Evolutionary conservation across 1,284 basidiomycete genomes (phyloP), one percentile per base, ranked within the genome.

Genomic region (Psilocybe mexicana): DNA sequence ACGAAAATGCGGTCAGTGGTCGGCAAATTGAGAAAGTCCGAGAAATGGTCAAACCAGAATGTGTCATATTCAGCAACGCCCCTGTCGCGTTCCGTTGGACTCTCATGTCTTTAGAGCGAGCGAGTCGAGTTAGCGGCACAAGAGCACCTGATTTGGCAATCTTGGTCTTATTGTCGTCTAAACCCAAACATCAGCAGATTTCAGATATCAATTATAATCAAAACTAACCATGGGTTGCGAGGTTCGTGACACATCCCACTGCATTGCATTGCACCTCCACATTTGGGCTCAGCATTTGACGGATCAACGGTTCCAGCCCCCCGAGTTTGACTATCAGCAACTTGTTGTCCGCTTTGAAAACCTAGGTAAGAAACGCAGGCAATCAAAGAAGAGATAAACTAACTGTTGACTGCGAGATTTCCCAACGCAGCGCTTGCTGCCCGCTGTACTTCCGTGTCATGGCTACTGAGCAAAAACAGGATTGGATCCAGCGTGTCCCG

Each of bases 191-290:
- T 57, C 11, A 59, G 59, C 38, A 58, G 58, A 43, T 24, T 11
- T 50, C 58, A 42, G 25, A 8, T 40, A 40, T 40, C 6, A 11
- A 56, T 61, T 53, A 50, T 54, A 33, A 28, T 36, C 12, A 14
- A 52, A 53, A 76, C 86, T 60, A 61, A 95, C 94, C 96, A 77
- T 99, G 96, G 1, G 96, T 99, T 18, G 97, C 97, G 55, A 99
- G 83, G 74, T 99, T 99, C 38, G 97, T 99, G 57, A 99, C 96
- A 74, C 97, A 99, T 38, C 97, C 97, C 38, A 99, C 97, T n/a
- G 97, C 97, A 71, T 99, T 99, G 80, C 97, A 99, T 74, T 99
- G 97, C 1, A 99, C 97, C 73, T 99, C 97, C 43, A 99, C 96
- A 71, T 99, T 99, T 4, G 96, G 96, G 68, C 93, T 96, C 56